Evolutionary conservation across 306 rosid species (phyloP), one percentile per base, ranked within the genome.

Genomic region (Citrullus amarus): DNA sequence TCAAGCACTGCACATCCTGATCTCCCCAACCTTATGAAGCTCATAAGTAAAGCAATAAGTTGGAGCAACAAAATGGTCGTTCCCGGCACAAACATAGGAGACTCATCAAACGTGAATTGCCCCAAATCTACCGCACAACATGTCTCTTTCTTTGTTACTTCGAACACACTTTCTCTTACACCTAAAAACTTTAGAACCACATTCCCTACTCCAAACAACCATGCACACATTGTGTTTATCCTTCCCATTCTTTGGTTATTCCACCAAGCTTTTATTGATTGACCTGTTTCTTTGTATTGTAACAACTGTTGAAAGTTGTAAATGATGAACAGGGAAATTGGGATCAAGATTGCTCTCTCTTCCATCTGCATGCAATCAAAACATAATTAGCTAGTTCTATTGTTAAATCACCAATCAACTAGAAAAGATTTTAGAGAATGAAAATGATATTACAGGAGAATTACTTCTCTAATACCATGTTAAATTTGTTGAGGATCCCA

Each of bases 11-110:
- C 82, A 46, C 6, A 12, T 48, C 17, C 0, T 13, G 5, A 3
- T 48, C 38, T n/a, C 41, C 59, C 14, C 55, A 9, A 51, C 57
- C 81, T 54, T 14, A 79, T 46, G 46, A 80, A 62, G 9, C 79
- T 14, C 61, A 59, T 58, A 6, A 34, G 44, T 14, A 85, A 12
- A 0, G 85, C 86, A 1, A 68, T 36, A 36, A 85, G 57, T 30
- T 85, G 80, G 2, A 85, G 55, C 48, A 85, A 43, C 63, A 85
- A 46, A 34, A 85, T 66, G 59, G 90, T 81, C 0, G 88, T 81
- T 18, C 79, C 65, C 0, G 84, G 69, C 9, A 87, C 28, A n/a
- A 79, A 87, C 6, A 85, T 76, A 9, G 85, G 78, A 3, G 90
- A 87, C 41, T 61, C 81, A 12, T 87, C 51, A 14, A 85, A 87